Evolutionary conservation across 2,329 filamentous ascomycete genomes (phyloP), one percentile per base, ranked within the genome.

Genomic region (Aureobasidium subglaciale): DNA sequence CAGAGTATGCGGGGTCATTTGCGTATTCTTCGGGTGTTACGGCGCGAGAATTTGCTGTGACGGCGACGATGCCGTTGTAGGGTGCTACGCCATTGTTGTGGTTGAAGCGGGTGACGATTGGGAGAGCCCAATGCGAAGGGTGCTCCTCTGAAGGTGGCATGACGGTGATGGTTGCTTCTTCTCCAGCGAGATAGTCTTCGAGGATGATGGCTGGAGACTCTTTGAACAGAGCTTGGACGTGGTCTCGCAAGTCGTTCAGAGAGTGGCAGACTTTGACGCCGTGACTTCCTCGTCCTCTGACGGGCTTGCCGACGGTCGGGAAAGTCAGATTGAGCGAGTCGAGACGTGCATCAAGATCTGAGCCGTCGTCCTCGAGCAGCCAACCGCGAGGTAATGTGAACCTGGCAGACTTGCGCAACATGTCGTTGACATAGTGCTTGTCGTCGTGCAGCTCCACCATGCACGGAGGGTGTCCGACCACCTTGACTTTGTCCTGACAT

Each of bases 111-210:
- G 66, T 66, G 9, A 79, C 75, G 0, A 76, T 65, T 0, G 74
- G 74, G 30, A 79, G 61, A 4, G 72, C 65, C 70, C 71, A 75
- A 59, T 79, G 75, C 0, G 66, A 62, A 0, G 62, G 57, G 0
- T 56, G 56, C 1, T 60, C 59, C 0, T 59, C 53, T 0, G 67
- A 71, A 2, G 76, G 76, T 1, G 77, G 75, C 76, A 80, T 78
- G 0, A 80, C 71, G 0, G 76, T 79, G 2, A 80, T 68, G 0
- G 77, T 80, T 0, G 67, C 76, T 60, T 80, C 78, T 56, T 77
- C 70, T 1, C 76, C 75, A 0, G 63, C 55, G 0, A 81, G 68
- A 56, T 70, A 79, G 56, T 80, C 70, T 58, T 80, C 76, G 0
- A 79, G 32, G 59, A 80, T 73, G 13, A 76, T 67, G 1, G 62